Evolutionary conservation across 1,284 basidiomycete species (phyloP), one percentile per base, ranked within the genome.

Genomic region (Boletus smithii): DNA sequence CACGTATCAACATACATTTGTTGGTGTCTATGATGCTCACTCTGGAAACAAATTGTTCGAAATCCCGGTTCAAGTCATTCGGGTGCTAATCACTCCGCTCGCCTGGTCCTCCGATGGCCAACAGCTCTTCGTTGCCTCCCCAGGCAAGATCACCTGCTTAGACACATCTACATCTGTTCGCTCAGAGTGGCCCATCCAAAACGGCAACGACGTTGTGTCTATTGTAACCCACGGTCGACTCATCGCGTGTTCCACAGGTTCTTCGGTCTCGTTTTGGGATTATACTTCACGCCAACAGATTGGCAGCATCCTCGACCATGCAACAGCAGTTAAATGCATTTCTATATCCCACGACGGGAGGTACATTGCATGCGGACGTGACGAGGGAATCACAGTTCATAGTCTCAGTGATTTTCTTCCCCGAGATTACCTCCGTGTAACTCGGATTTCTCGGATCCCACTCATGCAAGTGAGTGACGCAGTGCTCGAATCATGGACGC

Each of bases 231-330:
- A 17, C 18, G 29, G 42, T 29, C 29, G 9, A 22, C 33, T 45
- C 30, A 32, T 39, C 8, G 42, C 30, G 3, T 46, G 42, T 29
- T 27, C 35, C 2, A 14, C 42, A 4, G 35, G 42, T 7, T 48
- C 42, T 7, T 48, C 42, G 1, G 18, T 48, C 34, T 33, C 35
- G 3, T 48, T 48, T 34, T 48, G 46, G 46, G 46, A 48, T 24
- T 38, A 23, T 11, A 11, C 42, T 22, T 45, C 46, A 6, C 42
- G n/a, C 17, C 8, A 37, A 8, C 29, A 38, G 24, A 48, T 44
- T 27, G 46, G 46, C 16, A 18, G 4, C 10, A 22, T 14, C 20
- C 9, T 46, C 38, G 8, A 33, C 37, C 18, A 40, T 17, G 11
- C 23, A 8, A 9, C 24, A 4, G 10, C 16, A 8, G 14, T 48